Percentiles rank a stretch among this genome's conserved stretches.
Conservation (phyloP, 352 stramenopile genomes). For the Phytophthora pini region DNA sequence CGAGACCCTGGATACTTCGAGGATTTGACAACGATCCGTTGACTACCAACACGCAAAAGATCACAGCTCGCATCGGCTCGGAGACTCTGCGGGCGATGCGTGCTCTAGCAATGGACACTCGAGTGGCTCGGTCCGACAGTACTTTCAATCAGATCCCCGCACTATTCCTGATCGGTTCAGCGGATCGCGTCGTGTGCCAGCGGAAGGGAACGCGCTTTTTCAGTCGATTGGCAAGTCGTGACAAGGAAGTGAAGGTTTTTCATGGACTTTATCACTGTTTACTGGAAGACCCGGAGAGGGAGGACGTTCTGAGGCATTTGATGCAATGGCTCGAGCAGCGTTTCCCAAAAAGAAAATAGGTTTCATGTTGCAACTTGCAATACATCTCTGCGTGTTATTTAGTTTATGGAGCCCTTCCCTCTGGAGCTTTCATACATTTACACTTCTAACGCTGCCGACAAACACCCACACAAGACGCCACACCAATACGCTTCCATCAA, state of each 20-base stretch:
- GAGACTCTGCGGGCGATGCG: neutral
- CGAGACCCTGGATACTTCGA: conserved; percentile 48
- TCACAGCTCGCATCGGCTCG: neutral
- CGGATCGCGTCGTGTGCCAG: conserved; percentile 7
- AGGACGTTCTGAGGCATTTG: conserved; percentile 6
- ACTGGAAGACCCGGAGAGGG: conserved; percentile 6
- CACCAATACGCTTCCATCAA: conserved; percentile 7
- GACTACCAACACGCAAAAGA: conserved; percentile 27
- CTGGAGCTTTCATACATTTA: conserved; percentile 16
- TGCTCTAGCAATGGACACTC: neutral
- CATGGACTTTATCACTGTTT: conserved; percentile 11
- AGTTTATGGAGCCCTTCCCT: conserved; percentile 27
- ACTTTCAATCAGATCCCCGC: neutral
- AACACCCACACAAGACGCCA: neutral
- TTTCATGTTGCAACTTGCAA: neutral
- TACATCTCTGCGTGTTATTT: conserved; percentile 11
- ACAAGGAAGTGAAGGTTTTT: conserved; percentile 17
- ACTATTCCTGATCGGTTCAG: conserved; percentile 5
- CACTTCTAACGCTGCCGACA: neutral
- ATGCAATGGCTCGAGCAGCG: conserved; percentile 6
- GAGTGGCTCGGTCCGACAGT: neutral
- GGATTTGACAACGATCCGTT: conserved; percentile 55
- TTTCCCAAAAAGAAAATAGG: neutral
- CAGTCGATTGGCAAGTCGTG: conserved; percentile 11
- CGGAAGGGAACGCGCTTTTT: conserved; percentile 9